Base-by-base conservation (phyloP, 2,329 filamentous ascomycete genomes). In the Aspergillus arachidicola region DNA sequence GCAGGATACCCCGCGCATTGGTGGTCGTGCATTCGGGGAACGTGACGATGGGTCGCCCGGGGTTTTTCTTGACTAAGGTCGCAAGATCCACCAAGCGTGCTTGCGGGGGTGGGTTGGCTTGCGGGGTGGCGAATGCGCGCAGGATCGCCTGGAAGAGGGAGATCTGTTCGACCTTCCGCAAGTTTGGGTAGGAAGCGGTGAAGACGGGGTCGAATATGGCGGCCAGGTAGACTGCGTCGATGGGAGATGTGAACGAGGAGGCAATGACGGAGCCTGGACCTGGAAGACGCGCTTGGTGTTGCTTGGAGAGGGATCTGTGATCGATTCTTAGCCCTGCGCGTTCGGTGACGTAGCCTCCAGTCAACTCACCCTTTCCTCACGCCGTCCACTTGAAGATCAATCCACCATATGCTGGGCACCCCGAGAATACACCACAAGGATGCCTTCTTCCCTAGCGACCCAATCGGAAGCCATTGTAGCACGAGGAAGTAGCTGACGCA, bases 151-250 rank as follows among this genome's bases (percentile, higher is more conserved):
- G 82, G 50, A 93, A 83, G 6, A 98, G 87, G 4, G 91, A 90
- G 54, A 98, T 87, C 53, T 85, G 90, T 70, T 90, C 88, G 30
- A 99, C 91, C 63, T 89, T 86, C 54, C 87, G 86, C 3, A 88
- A 90, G 64, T 84, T 82, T 0, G 94, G 93, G 77, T 93, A 97
- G 0, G 91, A 92, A 53, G 91, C 83, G 12, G 93, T 96, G 80
- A 99, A 98, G 76, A 99, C 86, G 3, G 95, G 95, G 76, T 97
- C 93, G 82, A 98, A 99, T 73, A 98, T 93, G 66, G 93, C 94
- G 64, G 95, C 93, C 28, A 99, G 88, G 78, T 98, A 99, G 61
- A 99, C 82, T 19, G 93, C 90, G 77, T 99, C 95, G 75, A 99
- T 87, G 10, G 95, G 95, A 11, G 92, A 96, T 38, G 94, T 97